These are phyloP conservation scores for Glycine tomentella DNA, from an alignment of 306 rosid genomes.

Conservation along the genomic window DNA sequence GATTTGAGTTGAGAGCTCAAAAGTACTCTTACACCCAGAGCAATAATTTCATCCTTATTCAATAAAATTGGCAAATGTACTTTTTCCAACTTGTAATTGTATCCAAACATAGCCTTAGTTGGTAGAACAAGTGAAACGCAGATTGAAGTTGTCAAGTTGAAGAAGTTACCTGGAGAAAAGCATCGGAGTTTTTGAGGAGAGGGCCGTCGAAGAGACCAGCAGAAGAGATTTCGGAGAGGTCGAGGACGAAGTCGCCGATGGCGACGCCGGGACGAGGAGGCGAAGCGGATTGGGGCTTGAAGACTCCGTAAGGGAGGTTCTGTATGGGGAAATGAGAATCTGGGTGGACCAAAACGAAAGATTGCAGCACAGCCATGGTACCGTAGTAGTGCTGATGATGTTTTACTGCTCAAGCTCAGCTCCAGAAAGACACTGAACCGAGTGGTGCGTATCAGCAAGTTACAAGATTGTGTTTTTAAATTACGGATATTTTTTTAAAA, in stretches of 20 bases:
- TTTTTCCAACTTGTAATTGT: no score
- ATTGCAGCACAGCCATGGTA: constrained; percentile 62
- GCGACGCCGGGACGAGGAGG: constrained; percentile 83
- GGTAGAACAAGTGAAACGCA: background rate
- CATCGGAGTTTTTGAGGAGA: constrained; percentile 77
- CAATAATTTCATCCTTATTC: background rate
- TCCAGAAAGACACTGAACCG: no score
- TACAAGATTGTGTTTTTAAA: background rate
- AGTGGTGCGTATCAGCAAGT: no score
- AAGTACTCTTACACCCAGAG: background rate
- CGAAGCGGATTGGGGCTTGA: constrained; percentile 65
- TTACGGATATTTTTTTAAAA: background rate
- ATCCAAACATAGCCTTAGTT: no score
- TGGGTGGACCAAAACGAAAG: constrained; percentile 71
- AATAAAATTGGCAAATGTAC: no score
- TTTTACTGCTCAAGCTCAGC: no score
- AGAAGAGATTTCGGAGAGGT: constrained; percentile 74
- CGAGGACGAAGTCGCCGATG: constrained; percentile 85
- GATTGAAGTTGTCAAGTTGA: background rate
- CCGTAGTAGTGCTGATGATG: background rate
- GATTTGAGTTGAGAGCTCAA: background rate
- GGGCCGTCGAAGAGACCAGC: constrained; percentile 86
- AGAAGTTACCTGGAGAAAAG: constrained; percentile 68
- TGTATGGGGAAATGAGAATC: constrained; percentile 92
- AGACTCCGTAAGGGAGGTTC: constrained; percentile 87